These are phyloP conservation scores for Cercis canadensis DNA, from an alignment of 306 rosid species.

Conservation along the genomic window DNA sequence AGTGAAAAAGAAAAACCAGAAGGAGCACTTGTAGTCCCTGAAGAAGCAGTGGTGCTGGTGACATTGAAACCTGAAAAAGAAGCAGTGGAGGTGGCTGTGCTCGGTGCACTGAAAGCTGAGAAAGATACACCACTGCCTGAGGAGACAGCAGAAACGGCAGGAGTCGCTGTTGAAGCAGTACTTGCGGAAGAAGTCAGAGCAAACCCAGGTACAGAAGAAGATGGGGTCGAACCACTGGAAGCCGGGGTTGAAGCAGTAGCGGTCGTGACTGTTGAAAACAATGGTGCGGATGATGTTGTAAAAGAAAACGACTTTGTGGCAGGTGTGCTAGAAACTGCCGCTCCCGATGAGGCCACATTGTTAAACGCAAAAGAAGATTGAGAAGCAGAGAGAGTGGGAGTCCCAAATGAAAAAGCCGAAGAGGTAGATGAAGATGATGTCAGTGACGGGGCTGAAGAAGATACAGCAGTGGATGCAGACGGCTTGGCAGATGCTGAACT, in stretches of 20 bases:
- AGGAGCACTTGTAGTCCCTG: constrained; percentile 51
- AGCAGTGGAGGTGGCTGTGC: constrained; percentile 10
- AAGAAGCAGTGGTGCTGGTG: constrained; percentile 52
- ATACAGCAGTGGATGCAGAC: constrained; percentile 36
- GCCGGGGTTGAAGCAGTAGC: constrained; percentile 57
- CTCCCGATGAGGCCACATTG: constrained; percentile 52
- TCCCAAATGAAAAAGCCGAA: constrained; percentile 56
- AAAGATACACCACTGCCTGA: constrained; percentile 49
- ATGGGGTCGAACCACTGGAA: constrained; percentile 41
- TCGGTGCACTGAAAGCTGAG: constrained; percentile 44
- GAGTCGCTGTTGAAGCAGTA: constrained; percentile 27
- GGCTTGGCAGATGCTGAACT: constrained; percentile 45
- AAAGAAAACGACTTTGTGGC: constrained; percentile 50
- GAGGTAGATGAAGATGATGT: constrained; percentile 45
- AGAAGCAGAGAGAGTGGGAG: constrained; percentile 53
- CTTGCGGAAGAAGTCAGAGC: constrained; percentile 49
- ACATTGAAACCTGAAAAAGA: constrained; percentile 25
- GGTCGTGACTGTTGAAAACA: constrained; percentile 63
- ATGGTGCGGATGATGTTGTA: constrained; percentile 52
- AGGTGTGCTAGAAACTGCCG: constrained; percentile 37
- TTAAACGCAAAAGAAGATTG: constrained; percentile 55
- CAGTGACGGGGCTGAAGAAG: constrained; percentile 44
- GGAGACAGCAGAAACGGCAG: constrained; percentile 45
- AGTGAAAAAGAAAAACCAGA: constrained; percentile 49
- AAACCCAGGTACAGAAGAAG: constrained; percentile 57